These are phyloP conservation scores for Verticillium zaregamsianum DNA, from an alignment of 2,329 filamentous ascomycete species.

Conservation along the genomic window DNA sequence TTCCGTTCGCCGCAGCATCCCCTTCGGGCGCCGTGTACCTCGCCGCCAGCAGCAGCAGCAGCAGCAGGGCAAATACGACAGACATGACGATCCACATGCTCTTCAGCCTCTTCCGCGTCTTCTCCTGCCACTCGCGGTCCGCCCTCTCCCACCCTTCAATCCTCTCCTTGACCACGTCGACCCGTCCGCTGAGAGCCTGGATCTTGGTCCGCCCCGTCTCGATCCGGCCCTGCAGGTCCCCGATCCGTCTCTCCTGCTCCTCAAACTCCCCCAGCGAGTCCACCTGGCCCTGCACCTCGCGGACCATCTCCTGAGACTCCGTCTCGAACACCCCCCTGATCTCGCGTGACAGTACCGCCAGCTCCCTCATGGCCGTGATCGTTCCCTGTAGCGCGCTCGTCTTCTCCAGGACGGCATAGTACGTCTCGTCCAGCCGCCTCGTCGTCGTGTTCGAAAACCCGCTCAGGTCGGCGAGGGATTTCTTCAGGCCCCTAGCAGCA, in stretches of 20 bases:
- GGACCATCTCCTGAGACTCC: constrained; percentile 55
- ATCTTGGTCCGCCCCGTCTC: constrained; percentile 56
- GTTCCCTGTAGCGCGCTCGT: constrained; percentile 60
- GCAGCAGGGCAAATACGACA: constrained; percentile 40
- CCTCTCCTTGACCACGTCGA: constrained; percentile 58
- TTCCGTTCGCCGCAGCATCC: constrained; percentile 3
- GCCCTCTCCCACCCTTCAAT: constrained; percentile 65
- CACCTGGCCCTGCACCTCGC: constrained; percentile 58
- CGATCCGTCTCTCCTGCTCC: constrained; percentile 60
- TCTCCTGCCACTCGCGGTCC: constrained; percentile 65
- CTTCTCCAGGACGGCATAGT: constrained; percentile 69
- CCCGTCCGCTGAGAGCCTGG: constrained; percentile 53
- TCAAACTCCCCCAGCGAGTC: constrained; percentile 58
- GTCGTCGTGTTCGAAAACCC: constrained; percentile 59
- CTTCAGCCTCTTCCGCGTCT: constrained; percentile 58
- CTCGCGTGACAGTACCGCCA: constrained; percentile 58
- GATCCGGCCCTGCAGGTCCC: constrained; percentile 58
- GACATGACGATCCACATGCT: constrained; percentile 59
- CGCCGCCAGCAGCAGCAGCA: constrained; percentile 36
- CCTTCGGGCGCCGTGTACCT: constrained; percentile 20
- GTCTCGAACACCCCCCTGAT: constrained; percentile 55
- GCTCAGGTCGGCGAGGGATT: constrained; percentile 50
- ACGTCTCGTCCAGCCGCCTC: constrained; percentile 66
- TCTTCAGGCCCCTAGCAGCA: constrained; percentile 42
- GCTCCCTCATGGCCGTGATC: constrained; percentile 59